phyloP scores from a whole-genome alignment of 202 grass and related monocot genomes.

The Schoenoplectus triqueter region DNA sequence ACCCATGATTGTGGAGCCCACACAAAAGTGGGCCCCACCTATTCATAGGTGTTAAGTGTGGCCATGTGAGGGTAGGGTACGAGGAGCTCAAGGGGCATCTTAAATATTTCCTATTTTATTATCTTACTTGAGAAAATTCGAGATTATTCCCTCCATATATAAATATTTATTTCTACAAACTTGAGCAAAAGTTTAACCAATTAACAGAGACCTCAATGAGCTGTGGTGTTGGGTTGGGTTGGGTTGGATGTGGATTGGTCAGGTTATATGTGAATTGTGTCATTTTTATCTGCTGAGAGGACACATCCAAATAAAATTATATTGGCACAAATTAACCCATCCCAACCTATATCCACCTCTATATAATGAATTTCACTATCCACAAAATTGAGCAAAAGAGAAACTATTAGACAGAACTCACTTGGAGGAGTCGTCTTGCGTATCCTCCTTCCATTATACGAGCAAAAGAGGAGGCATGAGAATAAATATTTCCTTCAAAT shows the following conservation, averaged over 20 bases:
- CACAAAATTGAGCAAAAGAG: conserved; percentile 5
- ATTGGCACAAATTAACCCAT: neutral
- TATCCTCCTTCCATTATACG: conserved; percentile 99
- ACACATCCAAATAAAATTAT: neutral
- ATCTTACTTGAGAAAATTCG: neutral
- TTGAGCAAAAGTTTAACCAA: neutral
- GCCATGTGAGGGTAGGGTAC: neutral
- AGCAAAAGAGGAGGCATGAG: conserved; percentile 95
- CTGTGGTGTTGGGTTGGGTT: neutral
- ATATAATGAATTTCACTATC: neutral
- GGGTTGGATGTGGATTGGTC: too few species aligned
- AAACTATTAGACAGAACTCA: conserved; percentile 41
- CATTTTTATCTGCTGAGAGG: neutral
- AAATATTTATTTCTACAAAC: conserved; percentile 3
- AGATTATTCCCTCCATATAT: neutral
- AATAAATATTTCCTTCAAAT: conserved; percentile 92
- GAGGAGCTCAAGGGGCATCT: too few species aligned
- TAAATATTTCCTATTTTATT: neutral
- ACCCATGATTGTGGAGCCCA: too few species aligned
- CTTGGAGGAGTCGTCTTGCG: conserved; percentile 88
- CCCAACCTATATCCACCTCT: neutral
- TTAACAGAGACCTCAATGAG: neutral
- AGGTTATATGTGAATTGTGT: neutral
- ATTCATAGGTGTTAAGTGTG: neutral
- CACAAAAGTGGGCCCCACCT: too few species aligned